Conservation (phyloP, 495 filamentous ascomycete species). For the Aspergillus incahuasiensis region DNA sequence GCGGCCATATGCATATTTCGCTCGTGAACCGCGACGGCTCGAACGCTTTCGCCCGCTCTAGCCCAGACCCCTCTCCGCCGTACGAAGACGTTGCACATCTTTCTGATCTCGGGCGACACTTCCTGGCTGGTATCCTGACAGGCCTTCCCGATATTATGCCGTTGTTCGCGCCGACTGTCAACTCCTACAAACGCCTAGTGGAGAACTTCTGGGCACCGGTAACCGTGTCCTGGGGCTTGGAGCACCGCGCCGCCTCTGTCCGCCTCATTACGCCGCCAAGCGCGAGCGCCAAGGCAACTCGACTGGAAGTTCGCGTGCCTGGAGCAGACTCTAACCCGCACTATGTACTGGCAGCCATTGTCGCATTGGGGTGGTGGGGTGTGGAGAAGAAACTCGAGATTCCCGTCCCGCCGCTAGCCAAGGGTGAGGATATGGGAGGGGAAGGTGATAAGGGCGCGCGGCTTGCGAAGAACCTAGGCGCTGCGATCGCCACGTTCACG, state of each 20-base stretch:
- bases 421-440: conserved; percentile 73
- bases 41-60: conserved; percentile 75
- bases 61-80: conserved; percentile 60
- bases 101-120: conserved; percentile 85
- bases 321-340: conserved; percentile 89
- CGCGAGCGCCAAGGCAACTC: conserved; percentile 72
- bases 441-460: conserved; percentile 54
- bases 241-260: conserved; percentile 90
- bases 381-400: conserved; percentile 87
- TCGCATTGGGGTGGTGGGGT: conserved; percentile 83
- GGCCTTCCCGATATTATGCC: conserved; percentile 96
- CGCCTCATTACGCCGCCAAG: conserved; percentile 85
- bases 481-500: conserved; percentile 74
- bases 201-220: conserved; percentile 99
- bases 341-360: conserved; percentile 79
- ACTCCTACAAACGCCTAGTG: conserved; percentile 94
- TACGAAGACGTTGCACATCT: conserved; percentile 74
- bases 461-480: conserved; percentile 74
- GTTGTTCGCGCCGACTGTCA: conserved; percentile 85
- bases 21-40: conserved; percentile 57
- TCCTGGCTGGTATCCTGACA: conserved; percentile 83
- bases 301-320: conserved; percentile 86
- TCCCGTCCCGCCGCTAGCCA: conserved; percentile 71
- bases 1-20: conserved; percentile 92
- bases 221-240: conserved; percentile 93